Conservation (phyloP, 129 eudicot species). For the Lactuca saligna region DNA sequence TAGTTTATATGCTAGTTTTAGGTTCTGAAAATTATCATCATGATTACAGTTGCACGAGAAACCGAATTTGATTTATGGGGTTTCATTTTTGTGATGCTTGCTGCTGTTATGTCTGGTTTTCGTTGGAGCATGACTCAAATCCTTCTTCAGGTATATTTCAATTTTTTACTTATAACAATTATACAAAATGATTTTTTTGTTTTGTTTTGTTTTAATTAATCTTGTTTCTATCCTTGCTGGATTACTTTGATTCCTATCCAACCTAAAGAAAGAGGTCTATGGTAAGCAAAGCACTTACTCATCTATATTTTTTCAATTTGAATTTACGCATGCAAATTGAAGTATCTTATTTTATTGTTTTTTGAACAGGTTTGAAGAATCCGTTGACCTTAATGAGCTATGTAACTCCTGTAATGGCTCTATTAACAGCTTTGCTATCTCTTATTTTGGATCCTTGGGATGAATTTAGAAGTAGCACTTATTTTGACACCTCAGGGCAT, state of each 20-base stretch:
- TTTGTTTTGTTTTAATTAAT: constrained; percentile 14
- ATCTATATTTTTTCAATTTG: not conserved
- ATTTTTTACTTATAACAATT: too few relatives aligned
- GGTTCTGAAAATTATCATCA: not conserved
- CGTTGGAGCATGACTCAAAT: constrained; percentile 99
- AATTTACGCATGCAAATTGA: not conserved
- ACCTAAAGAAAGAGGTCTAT: constrained; percentile 74
- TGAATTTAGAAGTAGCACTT: constrained; percentile 60
- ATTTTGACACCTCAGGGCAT: constrained; percentile 79
- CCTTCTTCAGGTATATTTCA: constrained; percentile 77
- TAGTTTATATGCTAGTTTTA: not conserved
- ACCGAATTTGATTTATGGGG: constrained; percentile 96
- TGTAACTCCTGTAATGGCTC: constrained; percentile 95
- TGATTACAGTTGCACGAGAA: constrained; percentile 78
- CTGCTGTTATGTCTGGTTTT: constrained; percentile 99
- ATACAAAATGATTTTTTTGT: constrained; percentile 1
- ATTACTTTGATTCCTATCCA: constrained; percentile 34
- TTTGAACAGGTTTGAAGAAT: constrained; percentile 76
- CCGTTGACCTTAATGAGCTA: constrained; percentile 97
- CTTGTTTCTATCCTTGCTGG: constrained; percentile 31
- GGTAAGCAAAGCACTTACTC: constrained; percentile 85
- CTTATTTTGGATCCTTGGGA: constrained; percentile 82
- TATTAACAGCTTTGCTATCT: constrained; percentile 72
- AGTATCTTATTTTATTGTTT: constrained; percentile 1
- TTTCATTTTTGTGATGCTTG: constrained; percentile 91